Conservation (phyloP, 192 early-diverging fungal genomes). For the Umbelopsis isabellina region DNA sequence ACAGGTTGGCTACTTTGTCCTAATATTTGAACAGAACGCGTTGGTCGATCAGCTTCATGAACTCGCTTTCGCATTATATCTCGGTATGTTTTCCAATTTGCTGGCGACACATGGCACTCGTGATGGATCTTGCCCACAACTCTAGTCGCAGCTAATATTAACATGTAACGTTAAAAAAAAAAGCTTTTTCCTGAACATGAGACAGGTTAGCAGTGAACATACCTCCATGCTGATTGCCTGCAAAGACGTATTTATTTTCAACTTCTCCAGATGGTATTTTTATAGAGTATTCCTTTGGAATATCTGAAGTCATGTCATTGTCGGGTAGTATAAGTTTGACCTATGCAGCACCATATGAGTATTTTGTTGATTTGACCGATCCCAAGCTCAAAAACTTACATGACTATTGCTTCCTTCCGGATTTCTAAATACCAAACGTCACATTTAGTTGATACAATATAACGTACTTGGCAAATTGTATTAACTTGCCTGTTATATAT, state of each 20-base stretch:
- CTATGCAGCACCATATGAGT: constrained; percentile 34
- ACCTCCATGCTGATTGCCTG: constrained; percentile 57
- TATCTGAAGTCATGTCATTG: constrained; percentile 54
- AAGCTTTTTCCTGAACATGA: neutral
- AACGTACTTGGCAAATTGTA: no score
- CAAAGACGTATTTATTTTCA: constrained; percentile 79
- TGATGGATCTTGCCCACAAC: constrained; percentile 73
- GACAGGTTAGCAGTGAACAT: constrained; percentile 28
- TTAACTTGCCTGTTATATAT: constrained; percentile 62
- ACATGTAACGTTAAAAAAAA: constrained; percentile 27
- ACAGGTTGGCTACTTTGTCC: constrained; percentile 47
- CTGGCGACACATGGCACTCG: constrained; percentile 69
- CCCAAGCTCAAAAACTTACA: neutral
- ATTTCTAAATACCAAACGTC: constrained; percentile 7
- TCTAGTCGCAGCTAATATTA: constrained; percentile 54
- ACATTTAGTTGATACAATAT: neutral
- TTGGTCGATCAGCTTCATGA: constrained; percentile 56
- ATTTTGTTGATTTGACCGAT: neutral
- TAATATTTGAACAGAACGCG: constrained; percentile 54
- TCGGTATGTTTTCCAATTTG: constrained; percentile 61
- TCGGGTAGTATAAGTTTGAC: constrained; percentile 75
- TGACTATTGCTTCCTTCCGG: neutral
- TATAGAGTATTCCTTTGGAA: constrained; percentile 87
- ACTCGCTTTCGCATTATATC: constrained; percentile 71
- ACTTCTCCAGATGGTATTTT: constrained; percentile 70